These are phyloP conservation scores for Xylaria arbuscula DNA, from an alignment of 2,329 filamentous ascomycete species.

Conservation along the genomic window DNA sequence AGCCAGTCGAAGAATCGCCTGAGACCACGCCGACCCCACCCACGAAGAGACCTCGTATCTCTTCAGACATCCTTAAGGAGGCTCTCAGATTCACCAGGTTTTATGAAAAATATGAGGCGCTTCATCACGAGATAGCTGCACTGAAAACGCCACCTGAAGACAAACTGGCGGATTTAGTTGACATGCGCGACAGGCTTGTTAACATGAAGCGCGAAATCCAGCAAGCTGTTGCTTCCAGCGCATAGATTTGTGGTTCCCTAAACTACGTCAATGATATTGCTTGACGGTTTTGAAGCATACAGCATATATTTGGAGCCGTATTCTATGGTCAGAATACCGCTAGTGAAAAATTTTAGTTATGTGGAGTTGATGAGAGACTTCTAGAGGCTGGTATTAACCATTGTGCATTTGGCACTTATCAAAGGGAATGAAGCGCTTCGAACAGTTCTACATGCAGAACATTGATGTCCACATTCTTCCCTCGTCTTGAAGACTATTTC, in stretches of 20 bases:
- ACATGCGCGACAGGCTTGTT: slow-evolving; percentile 66
- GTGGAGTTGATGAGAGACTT: background rate
- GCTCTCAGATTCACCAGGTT: slow-evolving; percentile 66
- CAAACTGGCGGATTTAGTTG: slow-evolving; percentile 62
- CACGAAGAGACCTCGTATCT: slow-evolving; percentile 56
- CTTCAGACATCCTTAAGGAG: slow-evolving; percentile 62
- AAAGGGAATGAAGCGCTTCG: background rate
- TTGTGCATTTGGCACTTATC: background rate
- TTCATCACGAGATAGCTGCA: slow-evolving; percentile 66
- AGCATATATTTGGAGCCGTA: background rate
- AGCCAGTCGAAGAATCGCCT: slow-evolving; percentile 43
- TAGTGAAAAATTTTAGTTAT: background rate
- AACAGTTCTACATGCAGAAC: background rate
- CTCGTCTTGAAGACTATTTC: background rate
- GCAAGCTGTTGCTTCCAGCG: slow-evolving; percentile 53
- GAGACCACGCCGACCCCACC: slow-evolving; percentile 43
- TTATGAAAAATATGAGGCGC: slow-evolving; percentile 67
- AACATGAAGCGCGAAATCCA: slow-evolving; percentile 71
- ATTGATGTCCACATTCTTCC: background rate
- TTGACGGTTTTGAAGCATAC: background rate
- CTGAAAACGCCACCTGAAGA: slow-evolving; percentile 63
- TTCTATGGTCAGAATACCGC: background rate
- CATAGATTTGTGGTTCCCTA: slow-evolving; percentile 21
- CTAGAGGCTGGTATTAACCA: background rate
- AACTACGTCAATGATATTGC: background rate